phyloP scores from a whole-genome alignment of 495 filamentous ascomycete genomes.

The Darksidea phi region DNA sequence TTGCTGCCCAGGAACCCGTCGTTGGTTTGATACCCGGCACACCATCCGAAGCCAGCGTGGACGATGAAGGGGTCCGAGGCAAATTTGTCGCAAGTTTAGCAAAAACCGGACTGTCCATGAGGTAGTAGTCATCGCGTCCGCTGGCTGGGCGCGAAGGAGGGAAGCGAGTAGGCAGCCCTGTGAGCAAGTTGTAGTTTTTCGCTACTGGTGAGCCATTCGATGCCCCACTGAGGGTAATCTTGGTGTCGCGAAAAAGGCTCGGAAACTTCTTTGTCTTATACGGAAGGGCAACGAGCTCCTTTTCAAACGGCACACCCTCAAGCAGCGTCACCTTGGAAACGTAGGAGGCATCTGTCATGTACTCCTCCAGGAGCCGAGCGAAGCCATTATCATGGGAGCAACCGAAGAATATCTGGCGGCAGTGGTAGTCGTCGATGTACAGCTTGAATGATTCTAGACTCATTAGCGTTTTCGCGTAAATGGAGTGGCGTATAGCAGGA shows the following conservation, averaged over 20 bases:
- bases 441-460: conserved; percentile 66
- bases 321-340: conserved; percentile 66
- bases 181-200: conserved; percentile 1
- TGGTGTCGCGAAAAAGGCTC: conserved; percentile 64
- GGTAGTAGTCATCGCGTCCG: background rate
- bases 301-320: conserved; percentile 70
- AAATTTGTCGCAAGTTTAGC: background rate
- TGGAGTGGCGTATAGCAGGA: conserved; percentile 11
- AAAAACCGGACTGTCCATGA: conserved; percentile 8
- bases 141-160: conserved; percentile 4
- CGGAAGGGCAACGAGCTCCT: conserved; percentile 57
- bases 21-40: background rate
- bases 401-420: conserved; percentile 77
- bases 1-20: conserved; percentile 19
- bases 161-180: conserved; percentile 16
- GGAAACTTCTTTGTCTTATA: conserved; percentile 62
- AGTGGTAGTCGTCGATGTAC: conserved; percentile 67
- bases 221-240: conserved; percentile 45
- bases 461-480: conserved; percentile 1
- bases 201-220: conserved; percentile 2
- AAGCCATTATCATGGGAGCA: conserved; percentile 76
- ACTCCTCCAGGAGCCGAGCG: conserved; percentile 65
- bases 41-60: conserved; percentile 14
- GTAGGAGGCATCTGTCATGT: conserved; percentile 54
- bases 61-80: conserved; percentile 8